phyloP scores from a whole-genome alignment of 108 stramenopile species.

The Skeletonema costatum region DNA sequence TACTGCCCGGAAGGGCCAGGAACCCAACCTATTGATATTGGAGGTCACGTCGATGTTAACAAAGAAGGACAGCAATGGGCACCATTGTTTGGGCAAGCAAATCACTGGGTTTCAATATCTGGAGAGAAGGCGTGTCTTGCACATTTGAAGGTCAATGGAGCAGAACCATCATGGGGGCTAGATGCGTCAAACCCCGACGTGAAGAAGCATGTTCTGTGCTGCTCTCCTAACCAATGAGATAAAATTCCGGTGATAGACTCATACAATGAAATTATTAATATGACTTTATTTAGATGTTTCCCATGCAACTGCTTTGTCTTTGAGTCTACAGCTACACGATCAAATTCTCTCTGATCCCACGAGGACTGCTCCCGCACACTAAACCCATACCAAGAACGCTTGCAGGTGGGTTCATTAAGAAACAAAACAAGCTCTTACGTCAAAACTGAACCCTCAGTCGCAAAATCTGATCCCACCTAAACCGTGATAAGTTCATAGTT shows the following conservation, averaged over 20 bases:
- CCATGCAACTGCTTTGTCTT: too few relatives aligned
- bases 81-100: conserved; percentile 29
- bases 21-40: conserved; percentile 20
- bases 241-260: neutral
- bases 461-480: too few relatives aligned
- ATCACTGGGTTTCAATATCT: conserved; percentile 33
- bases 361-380: too few relatives aligned
- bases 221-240: neutral
- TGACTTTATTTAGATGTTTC: neutral
- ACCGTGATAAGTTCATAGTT: too few relatives aligned
- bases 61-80: conserved; percentile 42
- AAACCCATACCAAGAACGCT: too few relatives aligned
- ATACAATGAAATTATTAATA: neutral
- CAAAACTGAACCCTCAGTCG: too few relatives aligned
- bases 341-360: too few relatives aligned
- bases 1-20: conserved; percentile 42
- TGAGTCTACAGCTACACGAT: too few relatives aligned
- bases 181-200: conserved; percentile 30
- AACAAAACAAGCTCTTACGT: too few relatives aligned
- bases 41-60: conserved; percentile 23
- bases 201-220: conserved; percentile 44
- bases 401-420: too few relatives aligned
- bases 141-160: conserved; percentile 28
- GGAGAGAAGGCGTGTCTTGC: conserved; percentile 16
- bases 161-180: conserved; percentile 36